These are phyloP conservation scores for Fusarium devonianum DNA, from an alignment of 2,329 filamentous ascomycete species.

Conservation along the genomic window DNA sequence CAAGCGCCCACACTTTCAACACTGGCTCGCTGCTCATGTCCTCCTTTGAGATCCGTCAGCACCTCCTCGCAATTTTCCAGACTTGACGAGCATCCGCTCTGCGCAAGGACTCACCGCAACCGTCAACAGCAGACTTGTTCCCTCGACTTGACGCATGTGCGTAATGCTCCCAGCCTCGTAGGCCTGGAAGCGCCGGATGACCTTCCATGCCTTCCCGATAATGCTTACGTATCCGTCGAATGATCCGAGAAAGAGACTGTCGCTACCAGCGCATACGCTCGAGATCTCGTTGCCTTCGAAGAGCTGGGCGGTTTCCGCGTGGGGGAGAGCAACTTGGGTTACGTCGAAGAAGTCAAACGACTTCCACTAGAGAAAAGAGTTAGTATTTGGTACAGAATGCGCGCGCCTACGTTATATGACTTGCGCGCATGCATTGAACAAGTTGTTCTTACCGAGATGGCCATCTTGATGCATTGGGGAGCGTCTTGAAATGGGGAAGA, in stretches of 20 bases:
- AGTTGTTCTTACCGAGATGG: conserved; percentile 43
- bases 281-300: conserved; percentile 86
- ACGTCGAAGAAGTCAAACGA: conserved; percentile 99
- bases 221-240: conserved; percentile 87
- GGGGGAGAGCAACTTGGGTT: conserved; percentile 78
- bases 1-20: conserved; percentile 96
- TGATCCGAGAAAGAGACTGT: conserved; percentile 88
- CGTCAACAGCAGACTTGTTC: conserved; percentile 85
- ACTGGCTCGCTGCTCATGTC: conserved; percentile 87
- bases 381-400: neutral
- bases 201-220: conserved; percentile 85
- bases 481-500: conserved; percentile 32
- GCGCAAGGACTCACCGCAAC: conserved; percentile 62
- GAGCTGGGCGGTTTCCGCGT: conserved; percentile 79
- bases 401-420: fast-evolving
- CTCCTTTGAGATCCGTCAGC: conserved; percentile 60
- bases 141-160: conserved; percentile 90
- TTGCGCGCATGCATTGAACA: neutral
- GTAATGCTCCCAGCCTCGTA: conserved; percentile 83
- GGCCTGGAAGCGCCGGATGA: conserved; percentile 84
- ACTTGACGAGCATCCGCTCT: no score
- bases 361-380: conserved; percentile 77
- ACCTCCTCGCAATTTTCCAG: neutral
- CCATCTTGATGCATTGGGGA: conserved; percentile 45
- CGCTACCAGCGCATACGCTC: conserved; percentile 84